A percentile compares a stretch with the other conserved stretches of the same genome.
Evolutionary conservation across 495 filamentous ascomycete genomes (phyloP).

Genomic region (Polyplosphaeria fusca): DNA sequence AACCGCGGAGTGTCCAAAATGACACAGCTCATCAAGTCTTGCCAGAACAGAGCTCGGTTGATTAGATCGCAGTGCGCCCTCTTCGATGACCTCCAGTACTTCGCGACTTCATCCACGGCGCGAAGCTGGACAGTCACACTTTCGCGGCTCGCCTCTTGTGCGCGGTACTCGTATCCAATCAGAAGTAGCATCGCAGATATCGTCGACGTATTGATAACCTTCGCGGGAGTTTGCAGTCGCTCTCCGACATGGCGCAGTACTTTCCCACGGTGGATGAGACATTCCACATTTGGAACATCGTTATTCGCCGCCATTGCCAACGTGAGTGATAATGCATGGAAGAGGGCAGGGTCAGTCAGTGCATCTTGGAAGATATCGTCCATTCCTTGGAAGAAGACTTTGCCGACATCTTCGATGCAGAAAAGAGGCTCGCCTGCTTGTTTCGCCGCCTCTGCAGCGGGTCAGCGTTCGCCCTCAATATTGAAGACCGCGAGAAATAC

Average conservation of each 20-base stretch:
- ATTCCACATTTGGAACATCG: conserved; percentile 1
- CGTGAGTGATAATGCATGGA: conserved; percentile 15
- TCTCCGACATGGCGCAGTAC: background rate
- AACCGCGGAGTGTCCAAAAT: conserved; percentile 5
- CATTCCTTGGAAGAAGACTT: conserved; percentile 11
- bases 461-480: background rate
- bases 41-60: conserved; percentile 12
- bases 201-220: background rate
- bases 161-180: conserved; percentile 24
- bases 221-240: background rate
- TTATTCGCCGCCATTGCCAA: conserved; percentile 4
- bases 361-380: conserved; percentile 12
- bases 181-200: conserved; percentile 12
- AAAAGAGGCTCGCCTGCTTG: conserved; percentile 5
- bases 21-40: conserved; percentile 10
- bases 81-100: background rate
- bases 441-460: background rate
- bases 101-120: background rate
- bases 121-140: conserved; percentile 4
- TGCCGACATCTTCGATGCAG: conserved; percentile 1
- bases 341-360: conserved; percentile 12
- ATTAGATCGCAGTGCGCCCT: background rate
- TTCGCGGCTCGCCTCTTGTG: background rate
- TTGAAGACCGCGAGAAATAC: background rate
- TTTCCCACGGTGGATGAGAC: conserved; percentile 6